Percentiles rank a stretch among this genome's conserved stretches.
phyloP scores from a whole-genome alignment of 2,329 filamentous ascomycete genomes.

The Alternaria consortialis region DNA sequence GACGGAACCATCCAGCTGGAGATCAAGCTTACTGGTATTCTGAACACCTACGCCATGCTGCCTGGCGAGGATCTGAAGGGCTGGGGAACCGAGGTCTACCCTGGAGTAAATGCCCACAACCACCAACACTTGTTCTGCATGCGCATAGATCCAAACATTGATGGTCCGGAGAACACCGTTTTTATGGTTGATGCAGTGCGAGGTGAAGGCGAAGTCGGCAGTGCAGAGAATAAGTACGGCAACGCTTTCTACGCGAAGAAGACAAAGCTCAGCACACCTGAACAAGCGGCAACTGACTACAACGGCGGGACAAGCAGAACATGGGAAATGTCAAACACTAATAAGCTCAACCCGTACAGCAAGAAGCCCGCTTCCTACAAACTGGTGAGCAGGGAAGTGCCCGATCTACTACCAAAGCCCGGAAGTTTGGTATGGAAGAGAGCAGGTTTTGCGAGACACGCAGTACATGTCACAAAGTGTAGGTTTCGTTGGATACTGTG shows the following conservation, averaged over 20 bases:
- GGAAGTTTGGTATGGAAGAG: slow-evolving; percentile 87
- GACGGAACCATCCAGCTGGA: slow-evolving; percentile 92
- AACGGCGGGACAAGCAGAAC: slow-evolving; percentile 79
- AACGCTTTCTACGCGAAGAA: slow-evolving; percentile 90
- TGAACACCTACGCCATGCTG: slow-evolving; percentile 88
- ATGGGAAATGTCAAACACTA: slow-evolving; percentile 90
- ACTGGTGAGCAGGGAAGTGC: slow-evolving; percentile 86
- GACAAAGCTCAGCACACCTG: slow-evolving; percentile 77
- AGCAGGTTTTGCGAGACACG: slow-evolving; percentile 85
- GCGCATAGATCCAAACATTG: slow-evolving; percentile 85
- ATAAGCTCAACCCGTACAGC: slow-evolving; percentile 83
- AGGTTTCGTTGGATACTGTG: slow-evolving; percentile 50
- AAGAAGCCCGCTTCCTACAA: slow-evolving; percentile 88
- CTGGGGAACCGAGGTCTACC: slow-evolving; percentile 92
- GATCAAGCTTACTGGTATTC: slow-evolving; percentile 86
- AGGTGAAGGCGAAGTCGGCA: slow-evolving; percentile 78
- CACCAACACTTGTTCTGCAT: slow-evolving; percentile 96
- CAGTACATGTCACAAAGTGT: slow-evolving; percentile 91
- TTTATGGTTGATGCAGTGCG: slow-evolving; percentile 81
- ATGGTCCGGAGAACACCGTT: slow-evolving; percentile 84
- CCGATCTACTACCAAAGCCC: slow-evolving; percentile 79
- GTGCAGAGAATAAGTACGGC: slow-evolving; percentile 83
- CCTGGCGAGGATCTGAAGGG: slow-evolving; percentile 82
- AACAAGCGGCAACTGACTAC: slow-evolving; percentile 78
- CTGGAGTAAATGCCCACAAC: slow-evolving; percentile 92